Conservation (phyloP, 2,329 filamentous ascomycete genomes). For the Pseudogymnoascus sp. region DNA sequence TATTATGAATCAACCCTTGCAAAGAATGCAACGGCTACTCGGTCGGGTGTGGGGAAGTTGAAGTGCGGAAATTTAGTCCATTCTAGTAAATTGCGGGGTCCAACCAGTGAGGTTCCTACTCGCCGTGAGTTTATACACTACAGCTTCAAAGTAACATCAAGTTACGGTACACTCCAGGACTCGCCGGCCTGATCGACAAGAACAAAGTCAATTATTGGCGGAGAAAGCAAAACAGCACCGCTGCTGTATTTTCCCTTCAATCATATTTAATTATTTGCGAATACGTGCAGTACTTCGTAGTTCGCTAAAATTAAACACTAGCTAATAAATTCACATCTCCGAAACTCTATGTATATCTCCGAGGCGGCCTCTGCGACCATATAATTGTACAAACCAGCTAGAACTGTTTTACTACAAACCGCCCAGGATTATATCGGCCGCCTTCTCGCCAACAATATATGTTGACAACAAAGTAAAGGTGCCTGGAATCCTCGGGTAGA, state of each 20-base stretch:
- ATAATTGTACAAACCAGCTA: not conserved
- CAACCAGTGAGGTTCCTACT: not conserved
- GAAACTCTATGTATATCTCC: not conserved
- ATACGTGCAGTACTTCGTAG: not conserved
- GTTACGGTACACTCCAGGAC: not conserved
- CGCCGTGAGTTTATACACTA: not conserved
- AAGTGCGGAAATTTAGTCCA: not conserved
- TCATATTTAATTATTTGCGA: not conserved
- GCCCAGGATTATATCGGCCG: constrained; percentile 23
- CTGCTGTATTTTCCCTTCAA: not conserved
- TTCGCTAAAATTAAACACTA: not conserved
- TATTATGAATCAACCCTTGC: not conserved
- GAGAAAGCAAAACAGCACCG: not conserved
- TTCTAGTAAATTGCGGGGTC: not conserved
- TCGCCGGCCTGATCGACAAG: not conserved
- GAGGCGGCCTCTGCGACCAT: not conserved
- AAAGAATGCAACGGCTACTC: not conserved
- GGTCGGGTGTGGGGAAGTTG: not conserved
- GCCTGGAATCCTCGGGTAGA: constrained; percentile 45
- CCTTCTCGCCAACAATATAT: constrained; percentile 53
- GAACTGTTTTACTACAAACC: not conserved
- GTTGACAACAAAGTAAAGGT: constrained; percentile 43
- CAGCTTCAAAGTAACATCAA: not conserved
- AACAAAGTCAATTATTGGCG: not conserved
- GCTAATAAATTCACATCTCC: not conserved